phyloP scores from a whole-genome alignment of 257 asterid species.

The Ballota nigra region DNA sequence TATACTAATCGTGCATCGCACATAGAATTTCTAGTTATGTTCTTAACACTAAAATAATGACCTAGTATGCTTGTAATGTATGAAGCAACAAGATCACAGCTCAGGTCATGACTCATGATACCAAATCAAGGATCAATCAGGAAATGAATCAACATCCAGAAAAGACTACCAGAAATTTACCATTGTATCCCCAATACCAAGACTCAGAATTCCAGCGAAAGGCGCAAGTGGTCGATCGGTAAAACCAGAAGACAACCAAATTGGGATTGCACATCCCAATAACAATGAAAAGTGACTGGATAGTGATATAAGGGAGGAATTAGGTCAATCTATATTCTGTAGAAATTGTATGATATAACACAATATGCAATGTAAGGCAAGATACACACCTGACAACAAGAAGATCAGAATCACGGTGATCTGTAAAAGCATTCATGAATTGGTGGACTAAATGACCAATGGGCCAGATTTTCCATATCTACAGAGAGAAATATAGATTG shows the following conservation, averaged over 20 bases:
- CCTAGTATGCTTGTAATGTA: background rate
- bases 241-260: conserved; percentile 84
- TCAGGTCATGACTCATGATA: background rate
- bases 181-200: conserved; percentile 99
- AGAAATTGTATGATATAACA: conserved; percentile 15
- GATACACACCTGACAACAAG: conserved; percentile 76
- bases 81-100: background rate
- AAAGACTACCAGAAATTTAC: conserved; percentile 38
- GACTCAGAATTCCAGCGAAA: conserved; percentile 96
- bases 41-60: background rate
- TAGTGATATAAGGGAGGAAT: conserved; percentile 14
- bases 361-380: conserved; percentile 5
- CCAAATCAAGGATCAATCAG: conserved; percentile 3
- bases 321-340: conserved; percentile 9
- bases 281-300: conserved; percentile 90
- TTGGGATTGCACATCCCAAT: conserved; percentile 95
- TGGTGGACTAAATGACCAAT: conserved; percentile 81
- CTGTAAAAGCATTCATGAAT: conserved; percentile 96
- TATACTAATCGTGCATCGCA: too few relatives aligned
- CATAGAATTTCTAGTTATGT: background rate
- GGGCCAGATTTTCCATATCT: conserved; percentile 98
- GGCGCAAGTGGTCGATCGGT: conserved; percentile 93
- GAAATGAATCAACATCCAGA: background rate
- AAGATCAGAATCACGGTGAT: conserved; percentile 98
- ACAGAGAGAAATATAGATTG: conserved; percentile 25